Base-by-base conservation (phyloP, 805 yeast genomes). In the Candida endomychidarum region DNA sequence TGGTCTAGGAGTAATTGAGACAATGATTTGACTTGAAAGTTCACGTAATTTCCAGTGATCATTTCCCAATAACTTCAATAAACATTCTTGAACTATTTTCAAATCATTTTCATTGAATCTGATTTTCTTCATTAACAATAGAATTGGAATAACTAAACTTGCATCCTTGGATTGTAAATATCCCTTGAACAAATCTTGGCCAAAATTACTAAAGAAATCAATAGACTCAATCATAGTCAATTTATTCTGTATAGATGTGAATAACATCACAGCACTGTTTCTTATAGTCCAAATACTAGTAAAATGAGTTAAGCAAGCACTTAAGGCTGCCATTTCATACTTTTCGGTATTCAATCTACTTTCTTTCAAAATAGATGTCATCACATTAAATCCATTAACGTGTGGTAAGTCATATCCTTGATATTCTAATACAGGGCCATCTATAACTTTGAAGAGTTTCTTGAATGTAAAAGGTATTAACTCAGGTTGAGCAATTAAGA, bases 231-330 rank as follows among this genome's bases (percentile, higher is more conserved):
- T 75, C 1, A 95, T 95, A 61, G 91, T 90, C 4, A 93, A 54
- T 44, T 91, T 72, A 43, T 82, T 83, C 52, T 87, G 93, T 29
- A 91, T 61, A 0, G 96, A 81, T 0, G 95, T 82, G 57, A 89
- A 91, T 28, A 91, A 69, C 98, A 91, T 93, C 14, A 90, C 84
- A 0, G 96, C 88, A 59, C 97, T 87, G 57, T 91, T 91, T 54
- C 96, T 73, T 19, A 91, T 74, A 0, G 96, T 80, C 98, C 98
- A 91, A 17, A 80, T 68, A 2, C 86, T 78, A 1, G 77, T 70
- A 60, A 91, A 87, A 24, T 80, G 73, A 2, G 62, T 51, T 30
- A 93, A 68, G 0, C 95, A 70, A 15, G 86, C 57, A 18, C 71
- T 69, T 19, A 91, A 62, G 0, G 86, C 83, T 8, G 63, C 60